These are phyloP conservation scores for Pontederia crassipes DNA, from an alignment of 176 grass and related monocot species.

Conservation along the genomic window DNA sequence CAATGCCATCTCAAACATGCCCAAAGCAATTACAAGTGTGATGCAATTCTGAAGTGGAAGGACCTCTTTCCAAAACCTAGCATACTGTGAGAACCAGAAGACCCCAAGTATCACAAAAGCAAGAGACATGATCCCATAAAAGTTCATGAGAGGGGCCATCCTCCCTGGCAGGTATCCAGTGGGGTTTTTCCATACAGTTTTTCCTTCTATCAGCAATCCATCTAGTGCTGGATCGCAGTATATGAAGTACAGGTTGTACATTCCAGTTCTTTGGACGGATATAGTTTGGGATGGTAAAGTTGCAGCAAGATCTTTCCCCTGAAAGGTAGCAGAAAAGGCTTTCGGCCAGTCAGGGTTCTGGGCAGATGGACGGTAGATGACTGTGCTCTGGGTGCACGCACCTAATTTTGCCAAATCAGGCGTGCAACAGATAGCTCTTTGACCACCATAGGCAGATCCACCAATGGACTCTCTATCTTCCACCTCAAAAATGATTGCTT, in stretches of 20 bases:
- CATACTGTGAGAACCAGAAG: slow-evolving; percentile 97
- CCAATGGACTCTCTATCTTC: slow-evolving; percentile 89
- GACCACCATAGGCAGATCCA: slow-evolving; percentile 93
- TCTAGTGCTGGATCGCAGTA: slow-evolving; percentile 69
- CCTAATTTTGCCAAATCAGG: slow-evolving; percentile 89
- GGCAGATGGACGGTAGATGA: slow-evolving; percentile 67
- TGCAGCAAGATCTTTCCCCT: slow-evolving; percentile 60
- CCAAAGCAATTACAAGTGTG: slow-evolving; percentile 87
- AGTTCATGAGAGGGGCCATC: slow-evolving; percentile 96
- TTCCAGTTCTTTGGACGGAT: slow-evolving; percentile 71
- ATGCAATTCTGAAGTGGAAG: slow-evolving; percentile 99
- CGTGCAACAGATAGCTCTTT: slow-evolving; percentile 91
- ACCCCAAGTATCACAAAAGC: slow-evolving; percentile 75
- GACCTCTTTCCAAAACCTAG: slow-evolving; percentile 90
- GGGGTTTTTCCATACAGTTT: slow-evolving; percentile 99
- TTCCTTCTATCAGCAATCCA: slow-evolving; percentile 73
- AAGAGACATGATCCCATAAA: slow-evolving; percentile 91
- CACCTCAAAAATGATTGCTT: slow-evolving; percentile 87
- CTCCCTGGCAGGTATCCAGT: slow-evolving; percentile 83
- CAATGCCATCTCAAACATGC: slow-evolving; percentile 96
- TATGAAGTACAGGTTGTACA: slow-evolving; percentile 99
- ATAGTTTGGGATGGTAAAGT: slow-evolving; percentile 54
- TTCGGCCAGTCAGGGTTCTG: slow-evolving; percentile 77
- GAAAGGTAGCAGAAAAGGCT: slow-evolving; percentile 60
- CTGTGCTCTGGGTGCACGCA: slow-evolving; percentile 64